Evolutionary conservation across 2,329 filamentous ascomycete genomes (phyloP).

Genomic region (Tolypocladium ovalisporum): DNA sequence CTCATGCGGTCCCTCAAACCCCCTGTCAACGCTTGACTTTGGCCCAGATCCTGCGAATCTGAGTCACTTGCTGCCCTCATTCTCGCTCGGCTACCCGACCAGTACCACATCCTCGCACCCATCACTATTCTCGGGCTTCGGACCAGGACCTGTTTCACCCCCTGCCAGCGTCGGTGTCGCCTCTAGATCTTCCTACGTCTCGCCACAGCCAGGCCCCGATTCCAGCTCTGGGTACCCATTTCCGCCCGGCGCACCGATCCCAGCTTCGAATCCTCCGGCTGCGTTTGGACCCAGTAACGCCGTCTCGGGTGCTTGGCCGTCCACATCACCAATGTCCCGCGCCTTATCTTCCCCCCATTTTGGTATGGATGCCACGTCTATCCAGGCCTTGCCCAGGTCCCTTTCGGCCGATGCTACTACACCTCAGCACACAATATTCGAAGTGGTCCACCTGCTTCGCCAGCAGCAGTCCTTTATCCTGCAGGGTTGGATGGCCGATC

Average conservation of each 20-base stretch:
- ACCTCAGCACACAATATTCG: neutral
- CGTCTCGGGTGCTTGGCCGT: neutral
- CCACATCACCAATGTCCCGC: neutral
- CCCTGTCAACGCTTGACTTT: neutral
- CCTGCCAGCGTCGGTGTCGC: neutral
- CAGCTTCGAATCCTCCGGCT: neutral
- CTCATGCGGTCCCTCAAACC: neutral
- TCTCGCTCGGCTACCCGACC: neutral
- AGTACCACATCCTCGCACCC: neutral
- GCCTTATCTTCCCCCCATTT: neutral
- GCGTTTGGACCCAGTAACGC: neutral
- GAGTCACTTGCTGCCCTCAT: neutral
- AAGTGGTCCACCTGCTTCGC: neutral
- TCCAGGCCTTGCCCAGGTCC: neutral
- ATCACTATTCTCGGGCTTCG: neutral
- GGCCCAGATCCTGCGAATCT: neutral
- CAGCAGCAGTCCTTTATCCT: conserved; percentile 2
- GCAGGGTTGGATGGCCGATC: conserved; percentile 3
- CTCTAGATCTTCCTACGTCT: neutral
- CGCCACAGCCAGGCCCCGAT: neutral
- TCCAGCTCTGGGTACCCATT: neutral
- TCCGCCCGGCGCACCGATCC: neutral
- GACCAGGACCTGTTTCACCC: neutral
- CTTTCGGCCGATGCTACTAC: neutral
- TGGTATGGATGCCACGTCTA: neutral